Evolutionary conservation across 345 rosid species (phyloP).

Genomic region (Citrus glauca): DNA sequence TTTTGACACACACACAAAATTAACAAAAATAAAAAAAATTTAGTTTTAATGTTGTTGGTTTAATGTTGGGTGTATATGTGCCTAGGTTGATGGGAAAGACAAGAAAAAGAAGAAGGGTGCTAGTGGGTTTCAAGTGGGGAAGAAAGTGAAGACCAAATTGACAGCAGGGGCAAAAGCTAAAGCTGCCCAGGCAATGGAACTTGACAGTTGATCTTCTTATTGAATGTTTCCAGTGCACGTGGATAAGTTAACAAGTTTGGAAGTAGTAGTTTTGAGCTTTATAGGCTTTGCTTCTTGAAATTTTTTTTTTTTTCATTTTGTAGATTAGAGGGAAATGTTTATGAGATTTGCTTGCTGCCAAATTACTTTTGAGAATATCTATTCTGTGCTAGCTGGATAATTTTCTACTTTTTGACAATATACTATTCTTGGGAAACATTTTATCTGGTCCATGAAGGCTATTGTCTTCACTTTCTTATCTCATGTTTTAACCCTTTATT

Average conservation of each 20-base stretch:
- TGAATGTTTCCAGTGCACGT: neutral
- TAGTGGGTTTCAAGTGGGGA: slow-evolving; percentile 81
- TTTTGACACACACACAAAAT: too few relatives aligned
- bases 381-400: neutral
- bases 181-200: slow-evolving; percentile 95
- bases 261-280: slow-evolving; percentile 5
- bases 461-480: neutral
- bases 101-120: slow-evolving; percentile 63
- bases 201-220: slow-evolving; percentile 52
- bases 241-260: neutral
- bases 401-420: neutral
- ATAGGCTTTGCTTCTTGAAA: neutral
- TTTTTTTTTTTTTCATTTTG: neutral
- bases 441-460: neutral
- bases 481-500: neutral
- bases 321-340: slow-evolving; percentile 9
- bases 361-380: neutral
- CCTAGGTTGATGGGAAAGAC: slow-evolving; percentile 66
- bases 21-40: too few relatives aligned
- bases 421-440: neutral
- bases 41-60: neutral
- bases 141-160: slow-evolving; percentile 80
- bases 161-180: slow-evolving; percentile 77
- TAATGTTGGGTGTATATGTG: neutral
- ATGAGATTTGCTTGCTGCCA: neutral